Base-by-base conservation (phyloP, 1,284 basidiomycete species). In the Cutaneotrichosporon sp. region DNA sequence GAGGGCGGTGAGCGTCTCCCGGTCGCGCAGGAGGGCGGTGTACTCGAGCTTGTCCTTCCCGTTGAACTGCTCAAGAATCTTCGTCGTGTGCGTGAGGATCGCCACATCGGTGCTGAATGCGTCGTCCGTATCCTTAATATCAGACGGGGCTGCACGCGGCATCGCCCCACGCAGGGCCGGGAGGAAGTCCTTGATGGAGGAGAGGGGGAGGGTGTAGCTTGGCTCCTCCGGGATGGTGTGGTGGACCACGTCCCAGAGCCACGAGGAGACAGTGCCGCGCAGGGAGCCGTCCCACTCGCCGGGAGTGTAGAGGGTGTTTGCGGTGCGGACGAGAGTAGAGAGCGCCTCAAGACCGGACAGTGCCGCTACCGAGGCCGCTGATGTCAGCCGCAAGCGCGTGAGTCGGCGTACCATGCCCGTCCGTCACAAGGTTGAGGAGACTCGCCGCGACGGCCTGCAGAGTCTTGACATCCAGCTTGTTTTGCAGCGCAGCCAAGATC, bases 371-470 rank as follows among this genome's bases (percentile, higher is more conserved):
- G 38, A 29, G 8, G 38, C 29, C 18, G 24, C 57, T 58, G 22
- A n/a, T 10, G 60, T 55, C 20, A 58, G 56, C 10, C 10, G 16
- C 8, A 22, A 0, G 2, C 18, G 10, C 13, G 18, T 9, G 5
- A 33, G 18, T 4, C 25, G 11, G 67, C 77, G 60, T 61, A 79
- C 75, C 62, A 54, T 73, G 65, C 1, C 61, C 55, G 11, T 69
- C 67, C 0, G 70, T 53, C 0, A 65, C 60, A 36, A 77, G 54
- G 57, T 79, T 79, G 33, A 74, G 61, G 22, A 77, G 50, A 51
- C 73, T 72, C 0, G 68, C 74, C 0, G 68, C 56, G 16, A 76
- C 45, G 2, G 74, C 63, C 22, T 63, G 57, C 24, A 57, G 33
- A n/a, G 57, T 18, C 20, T 31, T 11, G 47, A 55, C 4, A 2